phyloP scores from a whole-genome alignment of 129 eudicot species.

The Flaveria ramosissima region DNA sequence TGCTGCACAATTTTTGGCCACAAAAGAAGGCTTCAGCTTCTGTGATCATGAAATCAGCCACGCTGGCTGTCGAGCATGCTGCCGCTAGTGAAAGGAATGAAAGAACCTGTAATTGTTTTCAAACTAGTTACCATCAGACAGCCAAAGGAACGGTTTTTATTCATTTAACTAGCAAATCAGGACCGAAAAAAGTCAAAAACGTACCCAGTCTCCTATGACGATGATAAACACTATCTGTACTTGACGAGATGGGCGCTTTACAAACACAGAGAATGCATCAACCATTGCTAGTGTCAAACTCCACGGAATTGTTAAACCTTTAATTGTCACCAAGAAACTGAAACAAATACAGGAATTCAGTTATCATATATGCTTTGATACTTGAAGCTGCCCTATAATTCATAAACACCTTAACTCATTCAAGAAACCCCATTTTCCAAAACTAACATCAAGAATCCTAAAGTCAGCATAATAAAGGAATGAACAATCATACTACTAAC shows the following conservation, averaged over 20 bases:
- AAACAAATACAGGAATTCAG: slow-evolving; percentile 15
- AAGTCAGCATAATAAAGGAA: slow-evolving; percentile 19
- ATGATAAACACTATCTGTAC: slow-evolving; percentile 60
- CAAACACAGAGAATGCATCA: slow-evolving; percentile 69
- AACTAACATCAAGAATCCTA: background rate
- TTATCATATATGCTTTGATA: background rate
- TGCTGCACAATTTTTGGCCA: slow-evolving; percentile 51
- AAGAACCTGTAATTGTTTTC: slow-evolving; percentile 52
- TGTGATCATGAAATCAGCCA: slow-evolving; percentile 62
- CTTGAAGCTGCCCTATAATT: background rate
- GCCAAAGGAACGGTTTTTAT: background rate
- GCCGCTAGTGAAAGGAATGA: slow-evolving; percentile 88
- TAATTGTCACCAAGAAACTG: slow-evolving; percentile 92
- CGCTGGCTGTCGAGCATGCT: slow-evolving; percentile 92
- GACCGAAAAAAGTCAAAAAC: background rate
- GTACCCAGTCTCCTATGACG: slow-evolving; percentile 86
- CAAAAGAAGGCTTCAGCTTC: slow-evolving; percentile 55
- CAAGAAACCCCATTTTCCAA: background rate
- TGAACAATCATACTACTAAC: slow-evolving; percentile 13
- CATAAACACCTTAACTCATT: background rate
- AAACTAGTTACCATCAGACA: slow-evolving; percentile 2
- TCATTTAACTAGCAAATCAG: background rate
- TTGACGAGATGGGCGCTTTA: slow-evolving; percentile 78
- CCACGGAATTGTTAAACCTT: slow-evolving; percentile 97
- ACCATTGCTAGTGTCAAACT: slow-evolving; percentile 77